phyloP scores from a whole-genome alignment of 2,329 filamentous ascomycete genomes.

The Colletotrichum orbiculare region DNA sequence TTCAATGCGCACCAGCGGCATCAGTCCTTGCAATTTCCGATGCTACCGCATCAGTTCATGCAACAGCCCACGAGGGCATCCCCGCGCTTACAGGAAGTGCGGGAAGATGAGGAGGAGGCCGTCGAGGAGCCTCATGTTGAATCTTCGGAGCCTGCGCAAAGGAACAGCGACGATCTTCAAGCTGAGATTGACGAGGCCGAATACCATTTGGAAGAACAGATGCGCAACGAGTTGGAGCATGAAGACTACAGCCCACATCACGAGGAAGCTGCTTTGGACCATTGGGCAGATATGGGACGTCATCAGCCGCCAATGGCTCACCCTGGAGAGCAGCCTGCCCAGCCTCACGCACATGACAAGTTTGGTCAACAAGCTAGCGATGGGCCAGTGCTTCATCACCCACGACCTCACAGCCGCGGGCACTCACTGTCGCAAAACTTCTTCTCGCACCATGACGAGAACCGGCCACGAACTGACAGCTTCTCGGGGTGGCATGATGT shows the following conservation, averaged over 20 bases:
- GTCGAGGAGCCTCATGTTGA: constrained; percentile 63
- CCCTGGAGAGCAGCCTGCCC: constrained; percentile 56
- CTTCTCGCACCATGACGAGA: constrained; percentile 67
- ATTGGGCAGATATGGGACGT: constrained; percentile 11
- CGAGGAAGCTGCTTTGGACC: constrained; percentile 44
- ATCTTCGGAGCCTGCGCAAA: constrained; percentile 61
- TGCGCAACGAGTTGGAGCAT: constrained; percentile 82
- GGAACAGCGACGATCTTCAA: constrained; percentile 76
- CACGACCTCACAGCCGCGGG: constrained; percentile 77
- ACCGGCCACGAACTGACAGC: constrained; percentile 44
- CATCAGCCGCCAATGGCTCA: constrained; percentile 45
- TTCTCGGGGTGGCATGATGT: constrained; percentile 54
- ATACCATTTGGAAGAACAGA: constrained; percentile 84
- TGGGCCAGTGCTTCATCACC: constrained; percentile 73
- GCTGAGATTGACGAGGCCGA: constrained; percentile 88
- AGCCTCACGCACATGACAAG: constrained; percentile 58
- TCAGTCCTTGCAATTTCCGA: constrained; percentile 68
- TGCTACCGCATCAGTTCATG: constrained; percentile 66
- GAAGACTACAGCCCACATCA: constrained; percentile 79
- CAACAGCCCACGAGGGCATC: constrained; percentile 66
- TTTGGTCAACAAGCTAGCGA: constrained; percentile 66
- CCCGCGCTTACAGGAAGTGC: constrained; percentile 75
- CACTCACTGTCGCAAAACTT: constrained; percentile 78
- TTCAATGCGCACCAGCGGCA: constrained; percentile 65
- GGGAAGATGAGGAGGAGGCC: constrained; percentile 77